A percentile compares a stretch with the other conserved stretches of the same genome.
Conservation (phyloP, 2,329 filamentous ascomycete species). For the Cyclaneusma minus region DNA sequence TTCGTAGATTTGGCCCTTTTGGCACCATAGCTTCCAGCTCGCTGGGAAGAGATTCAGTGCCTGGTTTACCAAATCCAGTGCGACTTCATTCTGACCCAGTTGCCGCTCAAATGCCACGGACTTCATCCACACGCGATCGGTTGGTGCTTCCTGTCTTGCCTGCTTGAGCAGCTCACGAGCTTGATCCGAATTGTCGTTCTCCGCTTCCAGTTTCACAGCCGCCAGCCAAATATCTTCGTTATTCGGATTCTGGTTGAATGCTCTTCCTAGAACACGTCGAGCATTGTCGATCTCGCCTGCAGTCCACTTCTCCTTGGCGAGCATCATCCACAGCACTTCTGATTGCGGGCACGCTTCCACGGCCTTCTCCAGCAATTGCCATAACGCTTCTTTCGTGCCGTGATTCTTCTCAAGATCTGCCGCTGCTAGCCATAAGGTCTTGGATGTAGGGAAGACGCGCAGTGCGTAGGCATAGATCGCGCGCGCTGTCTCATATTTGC, state of each 20-base stretch:
- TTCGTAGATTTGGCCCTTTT: constrained; percentile 97
- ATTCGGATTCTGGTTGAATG: constrained; percentile 89
- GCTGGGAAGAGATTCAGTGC: constrained; percentile 76
- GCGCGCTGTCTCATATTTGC: constrained; percentile 75
- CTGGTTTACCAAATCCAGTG: constrained; percentile 75
- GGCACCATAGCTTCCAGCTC: constrained; percentile 87
- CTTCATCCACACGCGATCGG: constrained; percentile 95
- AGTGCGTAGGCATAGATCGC: constrained; percentile 89
- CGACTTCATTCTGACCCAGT: constrained; percentile 60
- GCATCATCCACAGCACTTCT: constrained; percentile 88
- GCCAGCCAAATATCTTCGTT: constrained; percentile 98
- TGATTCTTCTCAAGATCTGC: constrained; percentile 86
- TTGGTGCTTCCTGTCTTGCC: constrained; percentile 77
- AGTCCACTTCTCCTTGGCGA: constrained; percentile 90
- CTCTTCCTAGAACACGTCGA: constrained; percentile 67
- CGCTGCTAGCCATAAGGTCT: constrained; percentile 77
- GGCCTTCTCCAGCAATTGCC: constrained; percentile 77
- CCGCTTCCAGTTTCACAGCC: constrained; percentile 89
- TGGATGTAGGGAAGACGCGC: constrained; percentile 77
- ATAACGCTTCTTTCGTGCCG: constrained; percentile 67
- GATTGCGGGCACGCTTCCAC: constrained; percentile 86
- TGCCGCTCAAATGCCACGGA: constrained; percentile 87
- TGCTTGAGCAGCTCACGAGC: constrained; percentile 69
- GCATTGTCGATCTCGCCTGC: constrained; percentile 78
- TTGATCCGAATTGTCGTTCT: constrained; percentile 68